Evolutionary conservation across 345 rosid genomes (phyloP), one percentile per base, ranked within the genome.

Genomic region (Dipteronia dyeriana): DNA sequence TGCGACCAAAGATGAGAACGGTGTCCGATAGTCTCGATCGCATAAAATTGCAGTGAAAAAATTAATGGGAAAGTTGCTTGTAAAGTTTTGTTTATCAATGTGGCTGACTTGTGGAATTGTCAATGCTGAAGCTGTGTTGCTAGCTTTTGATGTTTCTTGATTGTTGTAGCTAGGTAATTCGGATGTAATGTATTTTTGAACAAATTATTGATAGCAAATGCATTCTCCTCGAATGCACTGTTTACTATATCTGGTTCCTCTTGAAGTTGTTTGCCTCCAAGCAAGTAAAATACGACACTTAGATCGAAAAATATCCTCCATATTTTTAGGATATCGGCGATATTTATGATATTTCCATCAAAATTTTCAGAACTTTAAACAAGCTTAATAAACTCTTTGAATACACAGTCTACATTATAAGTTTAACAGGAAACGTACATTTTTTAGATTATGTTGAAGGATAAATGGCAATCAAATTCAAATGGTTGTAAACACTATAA

Each of bases 1-100:
- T 91, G 77, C 98, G 99, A 29, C 99, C 99, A 0, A 81, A 87
- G 88, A 96, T 94, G 97, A 94, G 88, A 90, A 82, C 73, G 0
- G 97, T 96, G 76, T 92, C 90, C 2, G 98, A 96, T 75, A 84
- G 76, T 82, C 97, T 96, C 0, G 92, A 93, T 79, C 90, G 97
- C 51, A 85, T 92, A 76, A 90, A 87, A 80, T 71, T 41, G 43
- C 78, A 78, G 11, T 89, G 82, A 91, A 75, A 41, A 41, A 69
- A 62, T 23, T 29, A n/a, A n/a, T 20, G 6, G 26, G 49, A 31
- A 9, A n/a, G 43, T 65, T n/a, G 1, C 19, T 34, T 75, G 84
- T 76, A 75, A 78, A 80, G 81, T 73, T 66, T 62, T 67, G 47
- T 69, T 61, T 22, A 20, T 68, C 63, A 59, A 19, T 61, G 59